phyloP scores from a whole-genome alignment of 129 eudicot species.

The Escallonia herrerae region DNA sequence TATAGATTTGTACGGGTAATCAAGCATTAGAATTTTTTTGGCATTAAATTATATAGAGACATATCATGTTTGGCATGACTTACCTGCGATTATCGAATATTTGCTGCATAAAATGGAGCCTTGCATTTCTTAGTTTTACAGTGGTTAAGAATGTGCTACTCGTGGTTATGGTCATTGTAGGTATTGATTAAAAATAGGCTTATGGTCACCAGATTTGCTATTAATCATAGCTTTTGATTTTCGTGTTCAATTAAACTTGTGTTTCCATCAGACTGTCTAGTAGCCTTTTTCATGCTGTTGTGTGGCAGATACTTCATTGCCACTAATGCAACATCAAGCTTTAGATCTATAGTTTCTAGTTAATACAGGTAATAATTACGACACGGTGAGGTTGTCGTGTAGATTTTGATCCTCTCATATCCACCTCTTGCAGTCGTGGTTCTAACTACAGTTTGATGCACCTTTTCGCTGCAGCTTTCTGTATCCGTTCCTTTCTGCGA shows the following conservation, averaged over 20 bases:
- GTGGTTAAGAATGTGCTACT: too few species aligned
- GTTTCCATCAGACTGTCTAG: not conserved
- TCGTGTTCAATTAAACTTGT: not conserved
- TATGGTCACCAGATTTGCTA: too few species aligned
- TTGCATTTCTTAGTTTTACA: too few species aligned
- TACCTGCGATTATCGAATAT: too few species aligned
- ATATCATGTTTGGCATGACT: too few species aligned
- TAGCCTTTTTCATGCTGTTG: not conserved
- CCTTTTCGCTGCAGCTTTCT: not conserved
- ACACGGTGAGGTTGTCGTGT: not conserved
- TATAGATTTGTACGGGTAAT: too few species aligned
- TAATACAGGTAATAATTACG: slow-evolving; percentile 58
- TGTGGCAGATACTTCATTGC: slow-evolving; percentile 56
- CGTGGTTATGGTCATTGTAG: too few species aligned
- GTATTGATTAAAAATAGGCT: too few species aligned
- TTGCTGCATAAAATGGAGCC: too few species aligned
- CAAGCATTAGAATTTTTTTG: too few species aligned
- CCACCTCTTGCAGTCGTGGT: not conserved
- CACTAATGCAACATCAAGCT: slow-evolving; percentile 85
- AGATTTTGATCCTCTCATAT: not conserved
- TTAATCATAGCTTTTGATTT: too few species aligned
- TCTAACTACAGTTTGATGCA: not conserved
- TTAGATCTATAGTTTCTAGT: slow-evolving; percentile 60
- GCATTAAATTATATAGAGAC: too few species aligned
- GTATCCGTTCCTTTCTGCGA: not conserved